Evolutionary conservation across 2,329 filamentous ascomycete species (phyloP), one percentile per base, ranked within the genome.

Genomic region (Ascocoryne sarcoides): DNA sequence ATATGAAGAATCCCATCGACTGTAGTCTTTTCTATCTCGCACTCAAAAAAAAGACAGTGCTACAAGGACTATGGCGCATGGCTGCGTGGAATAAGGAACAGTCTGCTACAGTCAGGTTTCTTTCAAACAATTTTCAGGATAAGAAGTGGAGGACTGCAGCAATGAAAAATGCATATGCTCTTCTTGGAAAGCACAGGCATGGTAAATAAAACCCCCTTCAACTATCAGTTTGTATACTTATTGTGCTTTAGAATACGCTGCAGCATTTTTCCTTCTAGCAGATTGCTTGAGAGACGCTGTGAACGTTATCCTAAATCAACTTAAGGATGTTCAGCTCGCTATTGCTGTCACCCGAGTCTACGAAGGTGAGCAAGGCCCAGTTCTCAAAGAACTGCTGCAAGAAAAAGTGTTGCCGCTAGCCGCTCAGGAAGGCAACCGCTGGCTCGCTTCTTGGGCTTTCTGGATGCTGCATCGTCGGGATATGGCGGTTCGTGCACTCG

Each of bases 381-480:
- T 92, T 0, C 60, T 96, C 2, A 72, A 71, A 18, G 76, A 75
- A 42, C 70, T 98, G 7, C 67, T 98, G 1, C 76, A 85, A 53
- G 84, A 94, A 9, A 84, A 82, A 45, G 76, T 96, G 2, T 68
- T 96, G 0, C 75, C 79, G 0, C 65, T 84, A 46, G 92, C 92
- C 14, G 79, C 84, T 0, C 73, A 79, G 30, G 80, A 90, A 48
- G 87, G 87, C 2, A 90, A 98, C 57, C 75, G 90, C 42, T 98
- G 92, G 90, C 75, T 95, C 43, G 85, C 89, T 9, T 92, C 84
- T 0, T 98, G 92, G 92, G 85, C 86, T 2, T 95, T 95, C 58
- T 94, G 87, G 82, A 85, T 95, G 72, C 70, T 96, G 4, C 79
- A 79, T 28, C 75, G 84, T 47, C 77, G 81, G 45, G 84, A 93